A percentile compares a stretch with the other conserved stretches of the same genome.
Conservation (phyloP, 2,329 filamentous ascomycete genomes). For the Microdochium trichocladiopsis region DNA sequence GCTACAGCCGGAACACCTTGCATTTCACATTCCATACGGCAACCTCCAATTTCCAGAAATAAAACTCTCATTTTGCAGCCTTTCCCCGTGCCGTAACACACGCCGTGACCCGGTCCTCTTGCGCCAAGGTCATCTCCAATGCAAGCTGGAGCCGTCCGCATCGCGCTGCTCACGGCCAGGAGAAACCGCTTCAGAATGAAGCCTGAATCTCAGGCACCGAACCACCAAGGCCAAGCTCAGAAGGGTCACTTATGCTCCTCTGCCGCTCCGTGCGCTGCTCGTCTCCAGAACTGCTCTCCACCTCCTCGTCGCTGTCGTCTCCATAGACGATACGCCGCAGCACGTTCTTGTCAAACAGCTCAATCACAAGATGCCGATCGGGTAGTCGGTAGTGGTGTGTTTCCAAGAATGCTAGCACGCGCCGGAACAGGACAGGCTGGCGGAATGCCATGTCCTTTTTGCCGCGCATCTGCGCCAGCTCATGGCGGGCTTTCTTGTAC, state of each 20-base stretch:
- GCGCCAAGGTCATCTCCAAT: too few species aligned
- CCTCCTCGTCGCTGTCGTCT: conserved; percentile 39
- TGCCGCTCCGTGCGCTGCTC: conserved; percentile 50
- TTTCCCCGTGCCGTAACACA: neutral
- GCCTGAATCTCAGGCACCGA: neutral
- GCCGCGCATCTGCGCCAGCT: conserved; percentile 71
- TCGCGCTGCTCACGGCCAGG: too few species aligned
- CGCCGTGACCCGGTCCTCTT: too few species aligned
- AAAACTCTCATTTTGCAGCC: neutral
- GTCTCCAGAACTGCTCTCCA: conserved; percentile 36
- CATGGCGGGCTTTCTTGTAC: conserved; percentile 77
- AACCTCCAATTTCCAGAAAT: neutral
- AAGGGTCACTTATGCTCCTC: conserved; percentile 38
- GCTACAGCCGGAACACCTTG: neutral
- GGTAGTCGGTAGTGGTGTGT: conserved; percentile 83
- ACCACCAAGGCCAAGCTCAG: conserved; percentile 12
- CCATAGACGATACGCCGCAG: conserved; percentile 78
- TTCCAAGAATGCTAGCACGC: conserved; percentile 78
- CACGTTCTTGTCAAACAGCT: conserved; percentile 88
- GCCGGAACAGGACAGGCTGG: conserved; percentile 72
- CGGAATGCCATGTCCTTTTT: conserved; percentile 70
- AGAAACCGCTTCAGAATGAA: neutral
- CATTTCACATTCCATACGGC: neutral
- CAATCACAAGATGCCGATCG: conserved; percentile 83
- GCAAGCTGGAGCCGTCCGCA: too few species aligned